Base-by-base conservation (phyloP, 1,139 yeast genomes). In the Blastobotrys serpentis region DNA sequence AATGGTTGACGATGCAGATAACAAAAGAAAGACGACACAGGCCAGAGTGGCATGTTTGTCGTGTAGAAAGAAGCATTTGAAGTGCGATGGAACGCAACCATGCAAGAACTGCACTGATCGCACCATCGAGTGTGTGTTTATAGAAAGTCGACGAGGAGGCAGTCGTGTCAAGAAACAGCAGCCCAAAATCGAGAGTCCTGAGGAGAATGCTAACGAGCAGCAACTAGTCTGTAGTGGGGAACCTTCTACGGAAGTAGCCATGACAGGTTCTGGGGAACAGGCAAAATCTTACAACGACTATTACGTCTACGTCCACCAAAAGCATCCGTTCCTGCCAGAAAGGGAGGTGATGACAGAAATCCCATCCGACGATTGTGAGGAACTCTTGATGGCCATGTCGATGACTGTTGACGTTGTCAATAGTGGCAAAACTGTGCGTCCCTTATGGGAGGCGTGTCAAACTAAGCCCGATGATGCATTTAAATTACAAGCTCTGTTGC, bases 91-190 rank as follows among this genome's bases (percentile, higher is more conserved):
- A 11, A 14, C 38, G 16, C 8, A 33, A 14, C 38, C 38, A 5
- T 33, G 38, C 11, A 13, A 16, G 19, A 33, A 33, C 19, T 33
- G 38, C 19, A 33, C 38, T 21, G 38, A 33, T 11, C 18, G 38
- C 5, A 17, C 11, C 6, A 33, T 33, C 17, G 38, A 33, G 11
- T 33, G 38, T 33, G 17, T 21, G 5, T 33, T 14, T 16, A 21
- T 33, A 6, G 38, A 33, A 21, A 33, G 38, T 17, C 13, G 17
- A 16, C 38, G 17, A 21, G 38, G 13, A 16, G 38, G 21, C 38
- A 17, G 17, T 11, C 17, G 17, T 33, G 13, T n/a, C n/a, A n/a
- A n/a, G n/a, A n/a, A n/a, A n/a, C n/a, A n/a, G n/a, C n/a, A n/a
- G n/a, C n/a, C n/a, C n/a, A n/a, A n/a, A n/a, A n/a, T n/a, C n/a